Conservation (phyloP, 352 stramenopile species). For the Globisporangium ultimum region DNA sequence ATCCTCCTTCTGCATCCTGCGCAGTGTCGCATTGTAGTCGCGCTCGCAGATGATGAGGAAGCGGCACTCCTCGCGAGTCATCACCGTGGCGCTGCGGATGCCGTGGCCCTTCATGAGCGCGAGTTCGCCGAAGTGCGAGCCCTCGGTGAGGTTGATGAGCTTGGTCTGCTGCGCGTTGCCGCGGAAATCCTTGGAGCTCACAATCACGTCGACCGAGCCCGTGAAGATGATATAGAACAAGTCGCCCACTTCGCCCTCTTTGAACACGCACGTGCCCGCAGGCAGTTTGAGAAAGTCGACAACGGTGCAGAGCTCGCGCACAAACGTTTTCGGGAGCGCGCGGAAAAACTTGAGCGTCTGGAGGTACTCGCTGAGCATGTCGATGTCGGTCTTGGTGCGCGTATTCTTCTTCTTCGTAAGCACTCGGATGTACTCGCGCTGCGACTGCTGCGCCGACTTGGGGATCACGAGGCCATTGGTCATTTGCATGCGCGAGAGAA, state of each 20-base stretch:
- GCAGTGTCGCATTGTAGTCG: constrained; percentile 70
- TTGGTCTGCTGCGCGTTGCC: constrained; percentile 59
- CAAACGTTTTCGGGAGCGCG: constrained; percentile 50
- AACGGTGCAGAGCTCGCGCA: constrained; percentile 63
- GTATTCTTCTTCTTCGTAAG: constrained; percentile 46
- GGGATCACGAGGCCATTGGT: constrained; percentile 24
- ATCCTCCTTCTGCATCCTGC: constrained; percentile 70
- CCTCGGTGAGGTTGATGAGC: constrained; percentile 67
- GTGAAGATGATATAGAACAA: constrained; percentile 79
- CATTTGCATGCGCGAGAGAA: constrained; percentile 61
- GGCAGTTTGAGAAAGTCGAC: constrained; percentile 50
- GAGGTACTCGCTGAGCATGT: constrained; percentile 65
- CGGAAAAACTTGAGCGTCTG: constrained; percentile 81
- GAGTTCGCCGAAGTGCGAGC: constrained; percentile 64
- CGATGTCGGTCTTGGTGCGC: constrained; percentile 48
- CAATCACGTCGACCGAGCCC: constrained; percentile 66
- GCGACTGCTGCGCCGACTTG: constrained; percentile 19
- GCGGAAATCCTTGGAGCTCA: constrained; percentile 48
- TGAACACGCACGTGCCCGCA: constrained; percentile 44
- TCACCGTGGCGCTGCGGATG: constrained; percentile 64
- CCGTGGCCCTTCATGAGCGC: constrained; percentile 74
- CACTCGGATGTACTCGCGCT: constrained; percentile 56
- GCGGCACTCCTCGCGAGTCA: constrained; percentile 52
- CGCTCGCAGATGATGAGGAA: constrained; percentile 73
- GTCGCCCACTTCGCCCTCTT: constrained; percentile 65